Conservation (phyloP, 1,139 yeast species). For the Pichia sp. region DNA sequence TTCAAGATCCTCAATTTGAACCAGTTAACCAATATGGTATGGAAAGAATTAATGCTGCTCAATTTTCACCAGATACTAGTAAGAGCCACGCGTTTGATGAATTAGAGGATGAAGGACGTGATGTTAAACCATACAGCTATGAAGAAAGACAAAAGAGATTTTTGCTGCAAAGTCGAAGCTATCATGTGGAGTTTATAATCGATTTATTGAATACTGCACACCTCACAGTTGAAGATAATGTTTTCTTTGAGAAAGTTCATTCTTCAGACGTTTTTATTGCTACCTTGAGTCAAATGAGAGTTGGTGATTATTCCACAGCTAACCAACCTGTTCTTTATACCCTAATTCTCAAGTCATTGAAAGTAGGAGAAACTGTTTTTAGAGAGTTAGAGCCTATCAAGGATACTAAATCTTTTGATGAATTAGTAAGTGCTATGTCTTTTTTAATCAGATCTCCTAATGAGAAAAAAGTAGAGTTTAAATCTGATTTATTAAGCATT, state of each 20-base stretch:
- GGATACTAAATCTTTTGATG: conserved; percentile 1
- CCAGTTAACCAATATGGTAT: conserved; percentile 12
- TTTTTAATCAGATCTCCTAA: conserved; percentile 8
- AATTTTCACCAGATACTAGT: conserved; percentile 20
- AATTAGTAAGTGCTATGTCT: conserved; percentile 3
- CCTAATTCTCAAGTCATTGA: conserved; percentile 16
- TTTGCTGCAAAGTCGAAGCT: conserved; percentile 13
- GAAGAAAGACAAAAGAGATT: conserved; percentile 6
- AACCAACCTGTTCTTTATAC: conserved; percentile 17
- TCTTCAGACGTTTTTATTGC: conserved; percentile 18
- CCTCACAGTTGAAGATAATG: conserved; percentile 14
- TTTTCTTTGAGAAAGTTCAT: conserved; percentile 18
- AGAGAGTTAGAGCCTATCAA: background rate
- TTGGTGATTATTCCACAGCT: conserved; percentile 16
- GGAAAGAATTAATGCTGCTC: conserved; percentile 17
- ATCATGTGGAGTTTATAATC: conserved; percentile 13
- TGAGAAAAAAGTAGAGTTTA: conserved; percentile 6
- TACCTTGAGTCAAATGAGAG: conserved; percentile 20
- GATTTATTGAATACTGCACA: conserved; percentile 9
- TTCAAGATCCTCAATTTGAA: conserved; percentile 1
- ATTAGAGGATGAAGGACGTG: background rate
- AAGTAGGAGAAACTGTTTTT: conserved; percentile 11
- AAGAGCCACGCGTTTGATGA: background rate
- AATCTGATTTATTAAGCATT: conserved; percentile 10
- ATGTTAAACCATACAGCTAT: background rate